A percentile compares a stretch with the other conserved stretches of the same genome.
Conservation (phyloP, 208 protist species). For the Trypanosoma theileri region DNA sequence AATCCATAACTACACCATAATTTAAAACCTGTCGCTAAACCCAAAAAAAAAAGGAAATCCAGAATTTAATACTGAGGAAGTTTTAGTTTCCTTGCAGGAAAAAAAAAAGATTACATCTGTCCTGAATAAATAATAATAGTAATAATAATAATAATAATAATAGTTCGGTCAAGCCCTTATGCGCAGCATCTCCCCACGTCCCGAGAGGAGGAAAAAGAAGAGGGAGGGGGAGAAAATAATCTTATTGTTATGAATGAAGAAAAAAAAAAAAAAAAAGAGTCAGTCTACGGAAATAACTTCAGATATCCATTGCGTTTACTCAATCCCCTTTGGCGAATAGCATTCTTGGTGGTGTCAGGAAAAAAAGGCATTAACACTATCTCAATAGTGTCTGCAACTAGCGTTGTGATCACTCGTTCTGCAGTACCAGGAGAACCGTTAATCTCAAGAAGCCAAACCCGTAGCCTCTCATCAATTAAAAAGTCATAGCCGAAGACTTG, state of each 20-base stretch:
- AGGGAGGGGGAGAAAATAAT: slow-evolving; percentile 9
- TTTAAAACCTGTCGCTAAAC: too few relatives aligned
- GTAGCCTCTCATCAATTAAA: slow-evolving; percentile 56
- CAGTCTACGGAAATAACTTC: slow-evolving; percentile 41
- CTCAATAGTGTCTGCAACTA: slow-evolving; percentile 81
- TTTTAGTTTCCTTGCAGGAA: too few relatives aligned
- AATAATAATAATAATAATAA: too few relatives aligned
- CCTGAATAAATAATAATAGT: too few relatives aligned
- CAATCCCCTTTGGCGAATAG: slow-evolving; percentile 21
- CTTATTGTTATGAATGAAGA: slow-evolving; percentile 7
- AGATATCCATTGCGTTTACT: slow-evolving; percentile 47
- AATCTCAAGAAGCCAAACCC: slow-evolving; percentile 74
- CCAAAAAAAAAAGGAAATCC: too few relatives aligned
- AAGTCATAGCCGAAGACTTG: slow-evolving; percentile 80
- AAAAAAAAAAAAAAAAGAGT: slow-evolving; percentile 20
- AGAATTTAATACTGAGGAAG: too few relatives aligned
- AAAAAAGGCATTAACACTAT: slow-evolving; percentile 61
- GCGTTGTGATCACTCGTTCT: slow-evolving; percentile 41
- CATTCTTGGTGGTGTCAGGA: slow-evolving; percentile 38
- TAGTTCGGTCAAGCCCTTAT: too few relatives aligned
- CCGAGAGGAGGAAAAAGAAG: neutral
- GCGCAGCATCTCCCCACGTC: too few relatives aligned
- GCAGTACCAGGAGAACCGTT: slow-evolving; percentile 64
- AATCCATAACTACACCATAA: too few relatives aligned
- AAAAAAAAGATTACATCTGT: too few relatives aligned